Conservation (phyloP, 2,329 filamentous ascomycete species). For the Annulohypoxylon truncatum region DNA sequence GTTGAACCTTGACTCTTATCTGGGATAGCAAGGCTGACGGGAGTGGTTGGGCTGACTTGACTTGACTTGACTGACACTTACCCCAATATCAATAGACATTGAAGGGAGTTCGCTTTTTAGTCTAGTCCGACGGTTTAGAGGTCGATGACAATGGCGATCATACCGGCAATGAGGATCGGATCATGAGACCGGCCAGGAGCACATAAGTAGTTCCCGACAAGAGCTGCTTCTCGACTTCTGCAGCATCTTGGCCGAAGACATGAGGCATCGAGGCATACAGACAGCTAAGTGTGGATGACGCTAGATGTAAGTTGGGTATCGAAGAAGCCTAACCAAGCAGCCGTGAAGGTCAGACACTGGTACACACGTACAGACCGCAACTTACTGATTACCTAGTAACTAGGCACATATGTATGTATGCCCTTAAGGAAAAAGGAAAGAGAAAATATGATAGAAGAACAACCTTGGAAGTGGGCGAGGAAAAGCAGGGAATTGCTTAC, state of each 20-base stretch:
- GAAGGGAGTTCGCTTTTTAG: neutral
- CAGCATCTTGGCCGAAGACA: slow-evolving; percentile 29
- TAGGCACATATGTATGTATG: slow-evolving; percentile 2
- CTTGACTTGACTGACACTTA: neutral
- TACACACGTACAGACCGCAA: slow-evolving; percentile 21
- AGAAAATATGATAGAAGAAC: neutral
- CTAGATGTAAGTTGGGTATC: slow-evolving; percentile 32
- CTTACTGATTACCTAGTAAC: slow-evolving; percentile 3
- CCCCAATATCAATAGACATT: slow-evolving; percentile 1
- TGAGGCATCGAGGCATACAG: too few species aligned
- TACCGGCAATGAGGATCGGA: neutral
- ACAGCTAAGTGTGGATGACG: slow-evolving; percentile 28
- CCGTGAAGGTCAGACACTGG: slow-evolving; percentile 12
- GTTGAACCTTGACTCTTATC: slow-evolving; percentile 17
- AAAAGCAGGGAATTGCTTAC: neutral
- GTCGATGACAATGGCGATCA: slow-evolving; percentile 9
- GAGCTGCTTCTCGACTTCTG: slow-evolving; percentile 20
- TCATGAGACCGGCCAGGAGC: slow-evolving; percentile 2
- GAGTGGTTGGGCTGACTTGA: slow-evolving; percentile 31
- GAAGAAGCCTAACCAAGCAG: slow-evolving; percentile 28
- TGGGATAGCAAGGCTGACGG: slow-evolving; percentile 31
- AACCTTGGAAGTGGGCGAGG: neutral
- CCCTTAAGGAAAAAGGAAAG: neutral
- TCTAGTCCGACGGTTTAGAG: neutral
- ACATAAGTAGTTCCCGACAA: slow-evolving; percentile 24